Evolutionary conservation across 352 stramenopile genomes (phyloP).

Genomic region (Hyaloperonospora arabidopsidis): DNA sequence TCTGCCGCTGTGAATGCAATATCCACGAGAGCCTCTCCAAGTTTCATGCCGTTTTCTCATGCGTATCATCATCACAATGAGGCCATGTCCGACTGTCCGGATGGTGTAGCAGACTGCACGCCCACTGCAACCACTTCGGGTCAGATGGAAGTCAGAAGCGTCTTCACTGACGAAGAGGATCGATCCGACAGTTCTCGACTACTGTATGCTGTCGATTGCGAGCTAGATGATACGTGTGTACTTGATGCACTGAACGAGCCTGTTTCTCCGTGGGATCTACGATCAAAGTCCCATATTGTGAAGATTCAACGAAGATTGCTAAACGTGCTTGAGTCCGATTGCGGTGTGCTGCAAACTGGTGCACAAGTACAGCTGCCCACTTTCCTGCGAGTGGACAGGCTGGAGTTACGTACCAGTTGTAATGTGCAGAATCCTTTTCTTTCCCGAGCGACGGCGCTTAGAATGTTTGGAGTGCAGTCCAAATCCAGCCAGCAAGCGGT

Average conservation of each 20-base stretch:
- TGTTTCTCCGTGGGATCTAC: slow-evolving; percentile 49
- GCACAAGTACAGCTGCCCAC: slow-evolving; percentile 49
- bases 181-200: slow-evolving; percentile 6
- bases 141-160: slow-evolving; percentile 10
- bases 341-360: slow-evolving; percentile 35
- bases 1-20: slow-evolving; percentile 70
- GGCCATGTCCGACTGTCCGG: slow-evolving; percentile 8
- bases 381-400: slow-evolving; percentile 52
- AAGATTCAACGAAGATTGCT: slow-evolving; percentile 49
- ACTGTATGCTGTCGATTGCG: slow-evolving; percentile 9
- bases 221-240: slow-evolving; percentile 9
- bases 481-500: slow-evolving; percentile 12
- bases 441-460: slow-evolving; percentile 26
- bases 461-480: slow-evolving; percentile 27
- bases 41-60: slow-evolving; percentile 55
- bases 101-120: slow-evolving; percentile 12
- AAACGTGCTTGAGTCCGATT: slow-evolving; percentile 48
- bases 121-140: slow-evolving; percentile 5
- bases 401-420: slow-evolving; percentile 34
- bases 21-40: slow-evolving; percentile 60
- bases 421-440: slow-evolving; percentile 36
- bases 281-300: slow-evolving; percentile 47
- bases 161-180: slow-evolving; percentile 9
- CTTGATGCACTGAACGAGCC: slow-evolving; percentile 4
- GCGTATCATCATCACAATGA: slow-evolving; percentile 17